Percentiles rank a stretch among this genome's conserved stretches.
Evolutionary conservation across 805 yeast species (phyloP).

Genomic region (Clavispora fructus): DNA sequence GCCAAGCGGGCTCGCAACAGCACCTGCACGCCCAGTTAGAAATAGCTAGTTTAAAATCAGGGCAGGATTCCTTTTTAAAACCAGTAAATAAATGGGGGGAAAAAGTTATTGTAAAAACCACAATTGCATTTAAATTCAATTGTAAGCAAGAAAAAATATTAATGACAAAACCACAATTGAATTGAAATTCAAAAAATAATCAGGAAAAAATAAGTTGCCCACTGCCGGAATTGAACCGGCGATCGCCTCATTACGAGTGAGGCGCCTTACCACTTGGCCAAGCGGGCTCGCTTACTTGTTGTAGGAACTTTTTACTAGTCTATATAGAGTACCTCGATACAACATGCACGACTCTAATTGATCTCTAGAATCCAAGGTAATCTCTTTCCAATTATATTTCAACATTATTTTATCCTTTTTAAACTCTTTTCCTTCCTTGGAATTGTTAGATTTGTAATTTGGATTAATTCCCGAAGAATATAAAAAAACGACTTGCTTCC

Average conservation of each 20-base stretch:
- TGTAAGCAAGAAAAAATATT: too few relatives aligned
- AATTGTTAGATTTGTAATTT: neutral
- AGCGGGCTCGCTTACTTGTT: slow-evolving; percentile 31
- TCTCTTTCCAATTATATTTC: neutral
- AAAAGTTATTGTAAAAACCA: too few relatives aligned
- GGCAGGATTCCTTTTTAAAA: too few relatives aligned
- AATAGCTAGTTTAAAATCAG: too few relatives aligned
- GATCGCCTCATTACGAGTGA: slow-evolving; percentile 53
- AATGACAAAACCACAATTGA: too few relatives aligned
- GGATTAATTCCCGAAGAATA: too few relatives aligned
- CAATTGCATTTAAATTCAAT: too few relatives aligned
- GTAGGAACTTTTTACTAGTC: neutral
- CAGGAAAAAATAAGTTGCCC: slow-evolving; percentile 28
- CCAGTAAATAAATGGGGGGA: too few relatives aligned
- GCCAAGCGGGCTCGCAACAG: slow-evolving; percentile 47
- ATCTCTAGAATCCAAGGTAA: neutral
- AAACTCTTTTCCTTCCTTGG: neutral
- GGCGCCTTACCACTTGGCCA: slow-evolving; percentile 54
- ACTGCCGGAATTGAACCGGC: slow-evolving; percentile 51
- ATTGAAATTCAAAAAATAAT: too few relatives aligned
- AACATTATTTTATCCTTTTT: neutral
- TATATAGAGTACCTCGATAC: neutral
- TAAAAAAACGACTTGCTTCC: too few relatives aligned
- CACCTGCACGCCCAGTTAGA: too few relatives aligned
- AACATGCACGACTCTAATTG: neutral